Conservation (phyloP, 495 filamentous ascomycete species). For the Aspergillus sparsus region DNA sequence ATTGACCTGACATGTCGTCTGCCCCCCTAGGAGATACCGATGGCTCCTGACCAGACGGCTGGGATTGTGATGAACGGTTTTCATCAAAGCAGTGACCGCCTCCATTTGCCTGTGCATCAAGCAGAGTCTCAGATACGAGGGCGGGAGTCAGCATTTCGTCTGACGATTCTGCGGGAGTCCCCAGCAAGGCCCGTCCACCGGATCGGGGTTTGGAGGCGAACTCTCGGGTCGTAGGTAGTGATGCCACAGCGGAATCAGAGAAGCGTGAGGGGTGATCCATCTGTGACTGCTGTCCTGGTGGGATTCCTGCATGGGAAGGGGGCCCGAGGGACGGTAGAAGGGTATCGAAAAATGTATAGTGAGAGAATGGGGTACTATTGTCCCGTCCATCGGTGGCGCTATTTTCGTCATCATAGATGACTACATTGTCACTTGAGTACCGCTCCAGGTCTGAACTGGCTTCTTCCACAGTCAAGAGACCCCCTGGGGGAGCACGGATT, state of each 20-base stretch:
- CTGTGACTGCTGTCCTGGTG: slow-evolving; percentile 17
- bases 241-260: neutral
- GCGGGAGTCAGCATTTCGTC: slow-evolving; percentile 38
- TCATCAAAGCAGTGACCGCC: too few relatives aligned
- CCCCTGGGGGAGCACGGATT: slow-evolving; percentile 44
- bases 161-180: slow-evolving; percentile 14
- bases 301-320: neutral
- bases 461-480: slow-evolving; percentile 46
- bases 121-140: slow-evolving; percentile 43
- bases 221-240: slow-evolving; percentile 33
- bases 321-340: slow-evolving; percentile 11
- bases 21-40: neutral
- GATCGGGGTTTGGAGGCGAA: slow-evolving; percentile 35
- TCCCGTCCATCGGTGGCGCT: slow-evolving; percentile 32
- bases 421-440: slow-evolving; percentile 34
- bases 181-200: slow-evolving; percentile 35
- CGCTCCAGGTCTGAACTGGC: slow-evolving; percentile 39
- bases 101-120: slow-evolving; percentile 40
- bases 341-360: slow-evolving; percentile 35
- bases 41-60: neutral
- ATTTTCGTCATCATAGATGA: slow-evolving; percentile 42
- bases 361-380: slow-evolving; percentile 31
- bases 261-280: slow-evolving; percentile 10
- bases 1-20: neutral
- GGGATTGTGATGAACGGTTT: neutral